A percentile compares a stretch with the other conserved stretches of the same genome.
phyloP scores from a whole-genome alignment of 192 early-diverging fungal species.

The Pilobolus umbonatus region DNA sequence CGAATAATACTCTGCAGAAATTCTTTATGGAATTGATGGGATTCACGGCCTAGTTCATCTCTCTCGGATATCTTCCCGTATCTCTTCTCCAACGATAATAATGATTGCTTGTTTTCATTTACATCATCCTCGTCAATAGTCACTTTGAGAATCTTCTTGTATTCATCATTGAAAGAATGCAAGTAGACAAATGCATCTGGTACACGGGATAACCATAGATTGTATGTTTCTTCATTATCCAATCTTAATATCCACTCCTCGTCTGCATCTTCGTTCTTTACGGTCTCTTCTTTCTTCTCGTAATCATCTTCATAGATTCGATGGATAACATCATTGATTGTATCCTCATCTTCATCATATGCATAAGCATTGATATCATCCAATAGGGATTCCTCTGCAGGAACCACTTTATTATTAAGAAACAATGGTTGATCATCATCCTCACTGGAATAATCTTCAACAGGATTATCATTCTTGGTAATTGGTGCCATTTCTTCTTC shows the following conservation, averaged over 20 bases:
- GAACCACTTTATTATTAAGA: too few relatives aligned
- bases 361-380: conserved; percentile 40
- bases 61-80: conserved; percentile 41
- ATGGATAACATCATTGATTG: conserved; percentile 37
- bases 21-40: conserved; percentile 32
- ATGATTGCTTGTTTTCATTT: conserved; percentile 24
- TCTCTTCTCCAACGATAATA: conserved; percentile 29
- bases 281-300: neutral
- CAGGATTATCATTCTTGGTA: conserved; percentile 4
- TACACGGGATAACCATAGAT: conserved; percentile 8
- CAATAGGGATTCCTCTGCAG: conserved; percentile 6
- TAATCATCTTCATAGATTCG: neutral
- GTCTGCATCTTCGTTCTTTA: neutral
- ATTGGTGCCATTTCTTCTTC: neutral
- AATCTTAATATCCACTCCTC: neutral
- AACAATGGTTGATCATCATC: too few relatives aligned
- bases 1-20: conserved; percentile 33
- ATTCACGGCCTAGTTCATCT: conserved; percentile 30
- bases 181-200: conserved; percentile 30
- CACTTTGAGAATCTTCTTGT: conserved; percentile 33
- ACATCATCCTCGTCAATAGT: conserved; percentile 33
- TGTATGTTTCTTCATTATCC: neutral
- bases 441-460: too few relatives aligned
- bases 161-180: conserved; percentile 31
- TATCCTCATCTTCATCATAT: conserved; percentile 38